Base-by-base conservation (phyloP, 2,329 filamentous ascomycete species). In the Rhinocladiella similis region DNA sequence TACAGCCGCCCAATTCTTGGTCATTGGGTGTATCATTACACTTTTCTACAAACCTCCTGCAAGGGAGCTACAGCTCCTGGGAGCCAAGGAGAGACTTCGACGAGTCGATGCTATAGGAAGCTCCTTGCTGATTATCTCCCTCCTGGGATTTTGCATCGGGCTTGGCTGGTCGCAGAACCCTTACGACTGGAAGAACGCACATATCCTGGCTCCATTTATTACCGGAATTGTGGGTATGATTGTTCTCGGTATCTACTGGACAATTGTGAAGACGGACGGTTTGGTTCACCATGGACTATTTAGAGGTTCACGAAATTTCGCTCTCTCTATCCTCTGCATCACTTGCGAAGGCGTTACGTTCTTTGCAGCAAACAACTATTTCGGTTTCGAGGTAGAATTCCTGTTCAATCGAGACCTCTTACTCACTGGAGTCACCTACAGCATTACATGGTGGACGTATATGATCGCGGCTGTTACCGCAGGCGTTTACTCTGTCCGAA, bases 161-260 rank as follows among this genome's bases (percentile, higher is more conserved):
- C 72, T 83, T 33, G 80, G 81, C 0, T 84, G 82, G 82, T 82
- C 75, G 14, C 81, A 82, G 3, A 77, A 76, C 5, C 76, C 75
- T 1, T 83, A 83, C 61, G 62, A 74, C 1, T 85, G 83, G 83
- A 65, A 65, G 3, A 76, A 77, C 4, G 69, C 75, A 0, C 72
- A 77, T 2, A 80, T 85, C 1, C 64, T 84, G 1, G 75, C 72
- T 3, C 75, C 82, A 1, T 65, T 85, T 6, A 67, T 80, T 19
- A 47, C 79, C 0, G 82, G 82, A 2, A 63, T 62, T 1, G 49
- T 78, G 3, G 67, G 79, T 20, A 69, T 75, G n/a, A 62, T 68
- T 3, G 57, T 63, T 1, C 83, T 81, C 63, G 60, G 80, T 22
- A 69, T 75, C 55, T 80, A 83, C 70, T 77, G 85, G 68, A 80